Conservation (phyloP, 1,284 basidiomycete species). For the Cutaneotrichosporon sp. region DNA sequence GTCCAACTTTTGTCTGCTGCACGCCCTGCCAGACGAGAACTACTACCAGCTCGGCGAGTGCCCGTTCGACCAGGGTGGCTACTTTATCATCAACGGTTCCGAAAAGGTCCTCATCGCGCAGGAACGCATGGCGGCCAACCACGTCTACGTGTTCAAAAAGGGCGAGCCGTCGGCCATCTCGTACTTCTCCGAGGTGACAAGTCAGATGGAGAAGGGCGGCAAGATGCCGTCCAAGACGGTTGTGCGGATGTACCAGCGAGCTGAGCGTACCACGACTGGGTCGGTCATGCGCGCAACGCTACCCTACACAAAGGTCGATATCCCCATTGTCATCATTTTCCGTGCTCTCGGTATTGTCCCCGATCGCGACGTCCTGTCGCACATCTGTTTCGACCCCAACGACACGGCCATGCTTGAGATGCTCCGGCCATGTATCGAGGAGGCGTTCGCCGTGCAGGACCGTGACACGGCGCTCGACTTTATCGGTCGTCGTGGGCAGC, state of each 20-base stretch:
- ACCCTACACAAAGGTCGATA: constrained; percentile 96
- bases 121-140: constrained; percentile 98
- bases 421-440: constrained; percentile 98
- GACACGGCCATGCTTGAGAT: constrained; percentile 96
- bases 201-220: constrained; percentile 95
- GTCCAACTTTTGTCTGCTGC: constrained; percentile 90
- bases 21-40: constrained; percentile 69
- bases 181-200: constrained; percentile 94
- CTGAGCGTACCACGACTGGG: constrained; percentile 55
- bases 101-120: constrained; percentile 99
- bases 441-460: constrained; percentile 97
- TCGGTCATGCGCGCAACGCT: constrained; percentile 96
- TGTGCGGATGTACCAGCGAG: constrained; percentile 91
- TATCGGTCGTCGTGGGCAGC: constrained; percentile 96
- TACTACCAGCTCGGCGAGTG: constrained; percentile 93
- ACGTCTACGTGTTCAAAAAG: constrained; percentile 99
- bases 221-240: constrained; percentile 98
- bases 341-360: constrained; percentile 96
- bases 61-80: constrained; percentile 93
- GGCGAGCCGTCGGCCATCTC: constrained; percentile 93
- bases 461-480: constrained; percentile 89
- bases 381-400: constrained; percentile 97
- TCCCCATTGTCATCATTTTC: constrained; percentile 99
- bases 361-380: constrained; percentile 94
- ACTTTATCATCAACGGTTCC: constrained; percentile 99